A percentile compares a stretch with the other conserved stretches of the same genome.
These are phyloP conservation scores for Fusarium drepaniforme DNA, from an alignment of 2,329 filamentous ascomycete species.

Conservation along the genomic window DNA sequence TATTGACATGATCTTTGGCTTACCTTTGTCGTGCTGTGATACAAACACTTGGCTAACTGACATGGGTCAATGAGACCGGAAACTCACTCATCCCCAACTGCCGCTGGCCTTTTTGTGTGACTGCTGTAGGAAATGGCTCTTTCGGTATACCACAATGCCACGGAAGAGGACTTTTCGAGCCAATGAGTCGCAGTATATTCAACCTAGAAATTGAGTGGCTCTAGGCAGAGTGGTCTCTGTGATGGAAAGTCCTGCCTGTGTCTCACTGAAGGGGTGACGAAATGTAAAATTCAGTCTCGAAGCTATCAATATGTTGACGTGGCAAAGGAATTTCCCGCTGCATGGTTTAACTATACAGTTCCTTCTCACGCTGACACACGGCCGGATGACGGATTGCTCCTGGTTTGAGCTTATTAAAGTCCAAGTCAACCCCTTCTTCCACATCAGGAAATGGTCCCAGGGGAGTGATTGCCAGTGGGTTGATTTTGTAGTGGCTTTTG, in stretches of 20 bases:
- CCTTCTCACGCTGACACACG: constrained; percentile 39
- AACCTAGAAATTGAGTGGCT: not conserved
- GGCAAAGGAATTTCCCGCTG: not conserved
- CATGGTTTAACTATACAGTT: constrained; percentile 25
- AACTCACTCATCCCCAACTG: too few relatives aligned
- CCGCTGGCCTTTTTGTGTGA: not conserved
- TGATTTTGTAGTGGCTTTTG: constrained; percentile 43
- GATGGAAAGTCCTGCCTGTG: not conserved
- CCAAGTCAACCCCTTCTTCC: constrained; percentile 34
- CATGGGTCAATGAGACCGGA: too few relatives aligned
- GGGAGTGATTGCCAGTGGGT: constrained; percentile 44
- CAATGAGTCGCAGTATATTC: not conserved
- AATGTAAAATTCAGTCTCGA: not conserved
- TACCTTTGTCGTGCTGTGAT: not conserved
- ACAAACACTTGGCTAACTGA: not conserved
- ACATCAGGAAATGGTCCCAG: constrained; percentile 43
- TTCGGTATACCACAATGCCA: too few relatives aligned
- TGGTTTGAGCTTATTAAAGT: constrained; percentile 37
- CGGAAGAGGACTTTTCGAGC: too few relatives aligned
- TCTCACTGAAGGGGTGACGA: not conserved
- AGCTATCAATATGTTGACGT: not conserved
- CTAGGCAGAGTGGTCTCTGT: not conserved
- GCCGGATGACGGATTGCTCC: constrained; percentile 38
- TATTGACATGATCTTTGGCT: not conserved
- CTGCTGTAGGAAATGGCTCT: too few relatives aligned